These are phyloP conservation scores for Didymella sp. DNA, from an alignment of 2,329 filamentous ascomycete species.

Conservation along the genomic window DNA sequence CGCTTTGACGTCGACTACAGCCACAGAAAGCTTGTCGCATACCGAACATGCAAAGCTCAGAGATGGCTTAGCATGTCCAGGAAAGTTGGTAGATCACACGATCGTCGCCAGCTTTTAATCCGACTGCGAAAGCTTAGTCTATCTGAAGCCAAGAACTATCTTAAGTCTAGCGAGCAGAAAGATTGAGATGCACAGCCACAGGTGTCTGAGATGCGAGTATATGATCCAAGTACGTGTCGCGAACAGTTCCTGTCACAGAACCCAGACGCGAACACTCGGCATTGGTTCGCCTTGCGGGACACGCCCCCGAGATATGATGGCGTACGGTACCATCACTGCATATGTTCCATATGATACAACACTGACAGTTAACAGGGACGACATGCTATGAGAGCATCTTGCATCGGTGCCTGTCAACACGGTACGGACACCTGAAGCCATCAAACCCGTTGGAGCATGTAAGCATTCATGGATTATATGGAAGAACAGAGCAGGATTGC, in stretches of 20 bases:
- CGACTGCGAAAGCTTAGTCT: not conserved
- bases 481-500: too few relatives aligned
- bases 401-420: not conserved
- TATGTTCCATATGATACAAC: not conserved
- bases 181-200: not conserved
- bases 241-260: not conserved
- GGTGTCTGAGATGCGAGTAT: not conserved
- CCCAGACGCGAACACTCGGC: not conserved
- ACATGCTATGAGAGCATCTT: not conserved
- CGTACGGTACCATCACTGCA: not conserved
- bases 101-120: not conserved
- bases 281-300: not conserved
- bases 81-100: not conserved
- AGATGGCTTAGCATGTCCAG: not conserved
- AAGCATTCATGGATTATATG: too few relatives aligned
- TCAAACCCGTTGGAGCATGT: not conserved
- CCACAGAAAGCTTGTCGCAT: too few relatives aligned
- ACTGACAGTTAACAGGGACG: not conserved
- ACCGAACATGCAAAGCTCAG: not conserved
- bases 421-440: not conserved
- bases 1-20: not conserved
- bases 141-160: not conserved
- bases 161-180: not conserved
- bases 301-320: not conserved
- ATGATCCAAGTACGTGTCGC: not conserved